These are phyloP conservation scores for Serendipita sp. DNA, from an alignment of 768 basidiomycete species.

Conservation along the genomic window DNA sequence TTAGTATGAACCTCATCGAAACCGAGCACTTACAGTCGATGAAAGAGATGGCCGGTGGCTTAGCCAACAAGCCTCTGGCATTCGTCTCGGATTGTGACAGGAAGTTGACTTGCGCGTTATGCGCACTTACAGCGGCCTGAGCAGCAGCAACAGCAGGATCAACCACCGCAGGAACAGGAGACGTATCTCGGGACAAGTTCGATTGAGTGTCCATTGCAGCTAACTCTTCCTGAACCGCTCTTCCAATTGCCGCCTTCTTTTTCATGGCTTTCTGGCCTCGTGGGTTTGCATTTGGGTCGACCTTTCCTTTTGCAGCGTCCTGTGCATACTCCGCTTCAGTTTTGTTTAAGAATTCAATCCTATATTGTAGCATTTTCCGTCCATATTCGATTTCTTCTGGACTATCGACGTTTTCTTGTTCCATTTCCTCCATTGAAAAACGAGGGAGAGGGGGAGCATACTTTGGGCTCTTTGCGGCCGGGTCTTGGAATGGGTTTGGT, in stretches of 20 bases:
- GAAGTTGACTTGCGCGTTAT: not conserved
- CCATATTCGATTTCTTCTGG: constrained; percentile 67
- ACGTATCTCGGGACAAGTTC: not conserved
- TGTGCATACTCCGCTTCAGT: constrained; percentile 4
- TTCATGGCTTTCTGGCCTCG: not conserved
- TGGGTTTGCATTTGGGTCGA: not conserved
- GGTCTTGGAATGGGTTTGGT: constrained; percentile 55
- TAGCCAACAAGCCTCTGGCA: not conserved
- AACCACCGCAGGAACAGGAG: not conserved
- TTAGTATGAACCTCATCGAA: not conserved
- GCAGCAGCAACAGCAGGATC: not conserved
- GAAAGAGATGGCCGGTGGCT: not conserved
- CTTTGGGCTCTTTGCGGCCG: constrained; percentile 40
- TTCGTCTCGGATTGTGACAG: not conserved
- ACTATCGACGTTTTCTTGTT: constrained; percentile 62
- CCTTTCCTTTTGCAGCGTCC: not conserved
- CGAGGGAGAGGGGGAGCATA: constrained; percentile 33
- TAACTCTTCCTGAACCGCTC: constrained; percentile 4
- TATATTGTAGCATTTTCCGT: constrained; percentile 48
- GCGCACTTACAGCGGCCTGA: not conserved
- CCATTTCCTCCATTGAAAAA: constrained; percentile 30
- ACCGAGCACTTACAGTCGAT: not conserved
- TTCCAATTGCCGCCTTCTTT: constrained; percentile 2
- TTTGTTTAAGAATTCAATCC: constrained; percentile 41
- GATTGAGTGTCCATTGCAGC: constrained; percentile 4